Evolutionary conservation across 371 early-diverging fungal species (phyloP).

Genomic region (Rhizopus delemar): DNA sequence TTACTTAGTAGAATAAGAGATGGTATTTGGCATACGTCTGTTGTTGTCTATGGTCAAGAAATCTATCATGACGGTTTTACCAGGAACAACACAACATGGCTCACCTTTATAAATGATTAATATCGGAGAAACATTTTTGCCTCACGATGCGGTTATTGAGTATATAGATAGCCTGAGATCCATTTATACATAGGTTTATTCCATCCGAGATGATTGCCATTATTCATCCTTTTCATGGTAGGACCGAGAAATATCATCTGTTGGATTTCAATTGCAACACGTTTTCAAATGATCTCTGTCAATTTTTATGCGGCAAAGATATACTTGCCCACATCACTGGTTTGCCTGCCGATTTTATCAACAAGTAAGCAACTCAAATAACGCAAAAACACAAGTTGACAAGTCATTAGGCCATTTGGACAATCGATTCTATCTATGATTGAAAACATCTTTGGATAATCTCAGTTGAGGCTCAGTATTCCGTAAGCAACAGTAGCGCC

Average conservation of each 20-base stretch:
- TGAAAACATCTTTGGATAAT: conserved; percentile 76
- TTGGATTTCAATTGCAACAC: conserved; percentile 90
- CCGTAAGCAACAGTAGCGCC: conserved; percentile 8
- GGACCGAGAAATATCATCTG: conserved; percentile 83
- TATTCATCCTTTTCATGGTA: conserved; percentile 6
- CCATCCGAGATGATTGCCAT: not conserved
- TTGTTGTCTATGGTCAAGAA: conserved; percentile 87
- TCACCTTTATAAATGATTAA: conserved; percentile 67
- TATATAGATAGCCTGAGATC: conserved; percentile 70
- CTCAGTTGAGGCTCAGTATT: conserved; percentile 20
- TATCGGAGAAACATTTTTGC: conserved; percentile 84
- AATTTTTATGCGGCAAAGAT: conserved; percentile 74
- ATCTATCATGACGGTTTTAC: conserved; percentile 64
- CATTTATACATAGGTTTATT: conserved; percentile 57
- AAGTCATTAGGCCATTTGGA: conserved; percentile 68
- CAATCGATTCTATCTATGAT: conserved; percentile 78
- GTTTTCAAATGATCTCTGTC: conserved; percentile 75
- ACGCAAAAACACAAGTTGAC: not conserved
- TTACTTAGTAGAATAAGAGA: conserved; percentile 39
- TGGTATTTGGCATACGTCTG: conserved; percentile 90
- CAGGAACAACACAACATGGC: conserved; percentile 74
- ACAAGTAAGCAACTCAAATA: conserved; percentile 52
- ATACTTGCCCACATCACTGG: conserved; percentile 78
- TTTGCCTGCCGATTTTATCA: conserved; percentile 69
- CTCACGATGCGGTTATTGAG: conserved; percentile 77